Evolutionary conservation across 441 rosid genomes (phyloP), one percentile per base, ranked within the genome.

Genomic region (Corymbia calophylla): DNA sequence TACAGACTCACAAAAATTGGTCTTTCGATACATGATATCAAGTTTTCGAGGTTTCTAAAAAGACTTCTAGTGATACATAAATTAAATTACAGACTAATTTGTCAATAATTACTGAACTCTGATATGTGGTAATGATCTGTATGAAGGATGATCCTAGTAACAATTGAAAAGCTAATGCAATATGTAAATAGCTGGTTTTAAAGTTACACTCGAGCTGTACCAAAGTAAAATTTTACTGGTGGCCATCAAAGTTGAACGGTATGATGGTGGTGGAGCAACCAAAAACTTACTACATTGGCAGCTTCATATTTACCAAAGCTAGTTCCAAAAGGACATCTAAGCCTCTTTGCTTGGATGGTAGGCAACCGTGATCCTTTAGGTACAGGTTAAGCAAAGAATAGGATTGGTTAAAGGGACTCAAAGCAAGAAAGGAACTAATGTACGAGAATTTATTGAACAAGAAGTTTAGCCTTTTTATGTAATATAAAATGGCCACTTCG

Each of bases 41-140:
- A 1, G 11, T 39, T 66, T 66, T n/a, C 1, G 0, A 66, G 6
- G 21, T 31, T 66, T 35, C 73, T 31, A 66, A 31, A 21, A n/a
- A 2, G 21, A 17, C 3, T n/a, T 66, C 11, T 66, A 16, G 21
- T 0, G 1, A 66, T 3, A 66, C 73, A 0, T 66, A 66, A 66
- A 66, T 2, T n/a, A 66, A n/a, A 31, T 66, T 66, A 31, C 0
- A 16, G 0, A 15, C 2, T 1, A 1, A 31, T 31, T 66, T 66
- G 39, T 31, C 21, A 31, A 66, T 15, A 4, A 66, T 31, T 66
- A 16, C 11, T 66, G 0, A 66, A 7, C 39, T 18, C 31, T 66
- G 21, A n/a, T 4, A 7, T 66, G 21, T 0, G 10, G 9, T 16
- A 66, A n/a, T 66, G 15, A n/a, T 0, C 0, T 5, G 6, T 8